Evolutionary conservation across 2,329 filamentous ascomycete genomes (phyloP), one percentile per base, ranked within the genome.

Genomic region (Chrysosporium queenslandicum): DNA sequence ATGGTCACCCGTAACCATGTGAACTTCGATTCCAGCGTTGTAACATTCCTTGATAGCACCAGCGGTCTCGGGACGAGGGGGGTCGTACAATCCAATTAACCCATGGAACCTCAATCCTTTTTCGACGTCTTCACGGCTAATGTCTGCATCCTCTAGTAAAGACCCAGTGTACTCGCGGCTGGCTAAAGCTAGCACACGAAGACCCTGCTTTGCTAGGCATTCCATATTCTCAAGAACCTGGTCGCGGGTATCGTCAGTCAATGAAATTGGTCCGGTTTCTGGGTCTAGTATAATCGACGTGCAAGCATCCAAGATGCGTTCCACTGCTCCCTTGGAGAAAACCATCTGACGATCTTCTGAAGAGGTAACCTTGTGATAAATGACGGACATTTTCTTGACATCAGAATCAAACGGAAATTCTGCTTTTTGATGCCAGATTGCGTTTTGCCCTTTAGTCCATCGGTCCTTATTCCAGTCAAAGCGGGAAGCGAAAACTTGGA

Each of bases 1-100:
- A 63, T 91, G 86, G 61, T 92, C 87, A 53, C 87, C 87, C 20
- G 87, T 92, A 29, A 91, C 76, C 86, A 91, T 90, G 69, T 89
- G 85, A 5, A 90, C 86, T 56, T 77, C 78, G 64, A 90, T 88
- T 46, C 86, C 86, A 23, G 86, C 86, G 42, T 76, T 76, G 51
- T 84, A 79, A 61, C 85, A 88, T 62, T 84, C 78, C 20, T 74
- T 74, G 53, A 90, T 86, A 5, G 86, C 82, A 0, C 75, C 77
- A 20, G 83, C 85, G 0, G 88, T 89, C 69, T 94, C 88, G 1
- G 81, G 79, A 1, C 88, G 86, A 52, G 87, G 88, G 2, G 88
- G 88, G 59, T 94, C 88, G 64, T 92, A 91, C 57, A 94, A 84
- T 52, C 87, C 88, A 46, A 86, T 83, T 8, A 95, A 77, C n/a